Evolutionary conservation across 257 asterid genomes (phyloP).

Genomic region (Solanum paucissectum): DNA sequence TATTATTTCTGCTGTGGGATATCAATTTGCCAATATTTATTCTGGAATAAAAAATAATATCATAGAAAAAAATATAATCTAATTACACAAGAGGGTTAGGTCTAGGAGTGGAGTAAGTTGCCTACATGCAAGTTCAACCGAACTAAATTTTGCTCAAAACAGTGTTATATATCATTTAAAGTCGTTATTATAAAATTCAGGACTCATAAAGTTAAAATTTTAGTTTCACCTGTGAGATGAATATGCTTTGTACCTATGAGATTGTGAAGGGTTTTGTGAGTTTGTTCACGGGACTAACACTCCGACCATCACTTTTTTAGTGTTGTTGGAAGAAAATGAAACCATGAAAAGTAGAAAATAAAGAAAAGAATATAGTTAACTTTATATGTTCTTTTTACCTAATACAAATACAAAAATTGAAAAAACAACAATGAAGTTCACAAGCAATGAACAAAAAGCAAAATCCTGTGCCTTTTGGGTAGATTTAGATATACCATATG

Average conservation of each 20-base stretch:
- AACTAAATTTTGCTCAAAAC: neutral
- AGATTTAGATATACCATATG: neutral
- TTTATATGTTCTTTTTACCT: neutral
- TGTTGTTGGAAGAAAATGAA: neutral
- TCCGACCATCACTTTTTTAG: neutral
- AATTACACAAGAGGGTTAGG: neutral
- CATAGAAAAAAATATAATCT: neutral
- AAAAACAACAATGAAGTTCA: slow-evolving; percentile 8
- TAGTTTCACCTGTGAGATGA: neutral
- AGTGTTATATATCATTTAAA: too few species aligned
- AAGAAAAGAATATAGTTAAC: neutral
- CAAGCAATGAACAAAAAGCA: slow-evolving; percentile 16
- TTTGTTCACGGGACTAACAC: neutral
- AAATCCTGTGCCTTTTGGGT: neutral
- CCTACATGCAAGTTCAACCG: neutral
- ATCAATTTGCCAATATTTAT: neutral
- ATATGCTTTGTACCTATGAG: neutral
- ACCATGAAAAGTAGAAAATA: neutral
- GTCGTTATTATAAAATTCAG: too few species aligned
- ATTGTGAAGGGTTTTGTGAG: neutral
- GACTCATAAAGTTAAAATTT: too few species aligned
- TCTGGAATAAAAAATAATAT: neutral
- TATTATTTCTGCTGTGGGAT: neutral
- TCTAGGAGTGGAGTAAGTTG: neutral
- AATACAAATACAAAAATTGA: neutral